Evolutionary conservation across 2,329 filamentous ascomycete genomes (phyloP), one percentile per base, ranked within the genome.

Genomic region (Fusarium continuum): DNA sequence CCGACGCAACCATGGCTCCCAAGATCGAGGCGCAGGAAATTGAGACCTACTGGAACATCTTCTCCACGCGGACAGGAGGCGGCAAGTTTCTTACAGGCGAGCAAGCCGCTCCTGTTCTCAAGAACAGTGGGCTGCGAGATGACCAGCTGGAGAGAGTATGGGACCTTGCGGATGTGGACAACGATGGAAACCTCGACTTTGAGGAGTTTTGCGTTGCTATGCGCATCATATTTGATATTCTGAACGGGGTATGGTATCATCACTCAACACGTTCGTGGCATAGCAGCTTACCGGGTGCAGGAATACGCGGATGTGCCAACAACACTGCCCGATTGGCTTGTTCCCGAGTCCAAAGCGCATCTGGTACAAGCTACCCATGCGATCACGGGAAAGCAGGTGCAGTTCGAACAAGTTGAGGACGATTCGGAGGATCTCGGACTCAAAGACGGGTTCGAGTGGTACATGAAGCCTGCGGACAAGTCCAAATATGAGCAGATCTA

Each of bases 201-300:
- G 95, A 99, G 80, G 95, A 99, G 83, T 99, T 99, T 77, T 99
- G 95, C 77, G 95, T 99, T 55, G 95, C 93, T 32, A 99, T 99
- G 95, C 88, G 95, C 73, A 82, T 99, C 73, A 97, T 98, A 72
- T 99, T 98, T 77, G 95, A 99, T 76, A 82, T 98, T 67, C 88
- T 99, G 70, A 99, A 99, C 73, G 95, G 95, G 71, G 92, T 96
- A 83, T 51, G 66, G 28, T 50, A 34, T 25, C 25, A 17, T 39
- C 23, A 13, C 31, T 44, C 39, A 48, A 14, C 17, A 45, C 38
- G 9, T 22, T 29, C 40, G 38, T 56, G 20, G 35, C 50, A 52
- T 40, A 51, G 34, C 32, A 53, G 59, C 64, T 67, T 28, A 65
- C 47, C 28, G 25, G 36, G 49, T 36, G 50, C 71, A 95, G 92